A percentile compares a stretch with the other conserved stretches of the same genome.
Conservation (phyloP, 495 filamentous ascomycete genomes). For the Annulohypoxylon maeteangense region DNA sequence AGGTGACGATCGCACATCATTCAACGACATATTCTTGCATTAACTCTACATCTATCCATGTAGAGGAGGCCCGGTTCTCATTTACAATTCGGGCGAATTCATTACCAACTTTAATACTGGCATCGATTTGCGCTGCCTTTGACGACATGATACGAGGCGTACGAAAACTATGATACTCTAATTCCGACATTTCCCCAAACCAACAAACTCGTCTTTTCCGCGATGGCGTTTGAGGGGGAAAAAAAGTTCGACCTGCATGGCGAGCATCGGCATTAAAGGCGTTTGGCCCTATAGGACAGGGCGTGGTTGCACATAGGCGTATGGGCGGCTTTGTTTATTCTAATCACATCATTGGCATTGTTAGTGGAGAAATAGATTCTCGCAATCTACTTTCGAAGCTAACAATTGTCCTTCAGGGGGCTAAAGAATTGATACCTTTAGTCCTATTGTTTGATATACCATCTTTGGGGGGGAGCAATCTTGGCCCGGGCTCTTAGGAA, state of each 20-base stretch:
- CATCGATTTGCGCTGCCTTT: conserved; percentile 28
- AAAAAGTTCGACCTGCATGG: conserved; percentile 30
- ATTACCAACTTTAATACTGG: conserved; percentile 28
- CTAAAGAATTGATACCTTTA: conserved; percentile 18
- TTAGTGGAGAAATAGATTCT: conserved; percentile 21
- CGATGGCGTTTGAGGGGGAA: conserved; percentile 44
- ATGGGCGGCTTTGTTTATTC: conserved; percentile 27
- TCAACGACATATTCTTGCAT: not conserved
- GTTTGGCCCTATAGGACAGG: conserved; percentile 34
- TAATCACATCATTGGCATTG: conserved; percentile 27
- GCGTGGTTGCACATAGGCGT: conserved; percentile 21
- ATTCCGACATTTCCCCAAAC: conserved; percentile 24
- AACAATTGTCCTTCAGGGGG: not conserved
- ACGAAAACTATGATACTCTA: conserved; percentile 31
- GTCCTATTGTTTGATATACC: conserved; percentile 40
- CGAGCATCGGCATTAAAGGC: conserved; percentile 30
- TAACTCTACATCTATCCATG: conserved; percentile 22
- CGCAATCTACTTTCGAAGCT: conserved; percentile 31
- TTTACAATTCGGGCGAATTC: conserved; percentile 14
- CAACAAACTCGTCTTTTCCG: conserved; percentile 20
- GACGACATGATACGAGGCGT: conserved; percentile 30
- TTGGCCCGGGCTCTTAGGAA: conserved; percentile 13
- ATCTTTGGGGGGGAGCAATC: conserved; percentile 24
- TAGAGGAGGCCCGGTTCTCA: not conserved
- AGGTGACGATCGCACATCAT: not conserved